Percentiles rank a stretch among this genome's conserved stretches.
phyloP scores from a whole-genome alignment of 2,329 filamentous ascomycete species.

The Tolypocladium ophioglossoides region DNA sequence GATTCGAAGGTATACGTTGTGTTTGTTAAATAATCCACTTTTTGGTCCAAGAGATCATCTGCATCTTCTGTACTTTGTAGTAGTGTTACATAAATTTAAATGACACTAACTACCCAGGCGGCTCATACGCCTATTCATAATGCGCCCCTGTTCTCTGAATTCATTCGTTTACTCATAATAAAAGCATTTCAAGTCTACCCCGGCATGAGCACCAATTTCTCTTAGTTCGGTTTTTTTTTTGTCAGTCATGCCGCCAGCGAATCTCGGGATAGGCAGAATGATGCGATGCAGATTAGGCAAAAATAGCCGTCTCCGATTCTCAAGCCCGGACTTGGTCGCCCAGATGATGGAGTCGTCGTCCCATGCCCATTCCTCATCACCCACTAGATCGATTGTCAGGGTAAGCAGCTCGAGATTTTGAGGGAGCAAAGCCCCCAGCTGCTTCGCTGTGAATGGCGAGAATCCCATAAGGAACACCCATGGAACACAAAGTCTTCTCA shows the following conservation, averaged over 20 bases:
- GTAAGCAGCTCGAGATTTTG: not conserved
- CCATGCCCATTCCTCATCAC: not conserved
- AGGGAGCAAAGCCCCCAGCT: not conserved
- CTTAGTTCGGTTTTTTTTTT: not conserved
- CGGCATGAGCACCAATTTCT: not conserved
- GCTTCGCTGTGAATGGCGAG: not conserved
- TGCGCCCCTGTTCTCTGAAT: too few species aligned
- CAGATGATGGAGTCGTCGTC: not conserved
- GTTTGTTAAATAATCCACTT: too few species aligned
- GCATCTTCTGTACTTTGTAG: too few species aligned
- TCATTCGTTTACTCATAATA: not conserved
- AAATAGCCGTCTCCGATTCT: not conserved
- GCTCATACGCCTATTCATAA: not conserved
- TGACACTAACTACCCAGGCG: too few species aligned
- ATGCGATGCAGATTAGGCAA: not conserved
- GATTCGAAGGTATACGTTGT: not conserved
- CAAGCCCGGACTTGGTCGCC: not conserved
- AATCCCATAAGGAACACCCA: constrained; percentile 2
- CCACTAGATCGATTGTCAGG: not conserved
- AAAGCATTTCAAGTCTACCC: not conserved
- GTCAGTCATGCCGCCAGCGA: not conserved
- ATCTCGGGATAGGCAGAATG: not conserved
- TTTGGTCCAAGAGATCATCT: too few species aligned
- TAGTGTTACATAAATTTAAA: too few species aligned
- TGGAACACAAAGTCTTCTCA: not conserved